Evolutionary conservation across 768 basidiomycete genomes (phyloP).

Genomic region (Pulveroboletus sp.): DNA sequence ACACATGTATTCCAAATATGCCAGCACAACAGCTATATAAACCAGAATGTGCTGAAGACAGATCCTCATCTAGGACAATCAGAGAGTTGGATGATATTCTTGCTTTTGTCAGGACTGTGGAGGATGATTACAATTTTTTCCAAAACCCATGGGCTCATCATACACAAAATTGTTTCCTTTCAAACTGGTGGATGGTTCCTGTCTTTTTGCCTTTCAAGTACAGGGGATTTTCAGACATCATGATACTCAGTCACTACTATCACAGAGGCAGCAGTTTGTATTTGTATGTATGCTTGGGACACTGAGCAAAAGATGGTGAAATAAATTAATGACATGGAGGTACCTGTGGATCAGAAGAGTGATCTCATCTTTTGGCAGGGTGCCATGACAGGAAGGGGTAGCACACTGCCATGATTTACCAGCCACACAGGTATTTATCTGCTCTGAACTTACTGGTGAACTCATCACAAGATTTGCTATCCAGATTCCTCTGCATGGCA

Average conservation of each 20-base stretch:
- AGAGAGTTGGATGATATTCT: slow-evolving; percentile 51
- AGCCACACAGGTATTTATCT: slow-evolving; percentile 67
- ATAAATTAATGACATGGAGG: slow-evolving; percentile 80
- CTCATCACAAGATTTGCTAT: neutral
- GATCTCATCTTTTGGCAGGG: slow-evolving; percentile 93
- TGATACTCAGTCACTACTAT: slow-evolving; percentile 96
- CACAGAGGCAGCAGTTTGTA: slow-evolving; percentile 76
- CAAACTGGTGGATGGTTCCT: slow-evolving; percentile 92
- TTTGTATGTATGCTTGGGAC: slow-evolving; percentile 93
- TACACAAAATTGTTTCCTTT: slow-evolving; percentile 93
- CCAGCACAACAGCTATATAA: slow-evolving; percentile 81
- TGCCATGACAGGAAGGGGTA: slow-evolving; percentile 92
- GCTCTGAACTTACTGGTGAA: slow-evolving; percentile 1
- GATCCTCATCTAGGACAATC: slow-evolving; percentile 27
- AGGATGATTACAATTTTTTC: slow-evolving; percentile 75
- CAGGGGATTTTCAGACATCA: slow-evolving; percentile 81
- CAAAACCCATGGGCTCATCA: slow-evolving; percentile 76
- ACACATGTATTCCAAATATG: slow-evolving; percentile 77
- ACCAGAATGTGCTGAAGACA: slow-evolving; percentile 32
- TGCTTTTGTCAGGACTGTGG: slow-evolving; percentile 55
- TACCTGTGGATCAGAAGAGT: slow-evolving; percentile 85
- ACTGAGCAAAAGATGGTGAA: slow-evolving; percentile 65
- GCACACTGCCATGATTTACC: slow-evolving; percentile 84
- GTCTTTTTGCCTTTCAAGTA: slow-evolving; percentile 91
- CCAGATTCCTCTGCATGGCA: slow-evolving; percentile 72